phyloP scores from a whole-genome alignment of 2,329 filamentous ascomycete genomes.

The Trichoderma sp. region DNA sequence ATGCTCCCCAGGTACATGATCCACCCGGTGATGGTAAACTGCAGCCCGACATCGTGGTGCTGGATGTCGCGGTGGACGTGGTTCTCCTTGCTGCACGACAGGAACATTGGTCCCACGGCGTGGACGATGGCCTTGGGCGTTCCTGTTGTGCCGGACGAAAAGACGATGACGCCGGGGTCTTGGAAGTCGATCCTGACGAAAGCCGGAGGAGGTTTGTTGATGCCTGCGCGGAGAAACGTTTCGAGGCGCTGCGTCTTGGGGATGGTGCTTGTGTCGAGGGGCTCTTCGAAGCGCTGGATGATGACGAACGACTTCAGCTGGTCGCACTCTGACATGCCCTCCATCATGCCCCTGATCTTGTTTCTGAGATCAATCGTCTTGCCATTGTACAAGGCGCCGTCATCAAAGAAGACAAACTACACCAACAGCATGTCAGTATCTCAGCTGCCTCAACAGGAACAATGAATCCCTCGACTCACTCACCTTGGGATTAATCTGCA shows the following conservation, averaged over 20 bases:
- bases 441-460: conserved; percentile 34
- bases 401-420: conserved; percentile 79
- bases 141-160: conserved; percentile 80
- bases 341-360: conserved; percentile 72
- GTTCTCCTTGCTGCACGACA: conserved; percentile 62
- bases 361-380: conserved; percentile 69
- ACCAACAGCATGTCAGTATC: background rate
- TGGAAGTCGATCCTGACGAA: conserved; percentile 68
- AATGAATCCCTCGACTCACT: conserved; percentile 24
- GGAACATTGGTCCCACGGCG: conserved; percentile 64
- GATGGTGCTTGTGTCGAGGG: conserved; percentile 61
- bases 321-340: conserved; percentile 61
- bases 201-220: conserved; percentile 41
- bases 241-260: conserved; percentile 50
- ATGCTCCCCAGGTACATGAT: conserved; percentile 80
- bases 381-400: conserved; percentile 77
- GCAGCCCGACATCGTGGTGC: conserved; percentile 44
- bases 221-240: conserved; percentile 47
- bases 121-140: conserved; percentile 86
- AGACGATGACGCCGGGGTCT: conserved; percentile 77
- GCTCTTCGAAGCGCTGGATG: conserved; percentile 65
- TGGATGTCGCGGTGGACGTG: conserved; percentile 50
- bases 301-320: conserved; percentile 67
- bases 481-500: conserved; percentile 73
- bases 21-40: conserved; percentile 75